Base-by-base conservation (phyloP, 257 asterid species). In the Paulownia fortunei region DNA sequence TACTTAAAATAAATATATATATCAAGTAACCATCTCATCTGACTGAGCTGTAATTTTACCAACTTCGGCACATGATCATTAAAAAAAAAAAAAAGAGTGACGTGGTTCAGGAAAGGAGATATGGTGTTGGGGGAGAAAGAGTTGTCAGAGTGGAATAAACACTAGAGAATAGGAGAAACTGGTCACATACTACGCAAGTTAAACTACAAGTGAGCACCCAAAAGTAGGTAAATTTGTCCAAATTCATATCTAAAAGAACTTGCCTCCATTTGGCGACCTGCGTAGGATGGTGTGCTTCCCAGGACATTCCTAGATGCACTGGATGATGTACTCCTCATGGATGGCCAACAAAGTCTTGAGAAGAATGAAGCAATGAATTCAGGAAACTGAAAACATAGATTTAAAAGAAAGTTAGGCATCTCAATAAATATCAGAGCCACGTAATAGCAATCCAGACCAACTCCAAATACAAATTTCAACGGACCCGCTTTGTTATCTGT, bases 341-440 rank as follows among this genome's bases (percentile, higher is more conserved):
- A 90, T 64, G 99, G 93, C 87, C 75, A 88, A 49, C 96, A 88
- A 65, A 95, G 85, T 63, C 94, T 90, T 51, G 94, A 84, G 82
- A 93, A 93, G 87, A 93, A 86, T 13, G 98, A 86, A 68, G 97
- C 88, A 46, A 95, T 77, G 80, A 72, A 82, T 67, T 89, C 97
- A 8, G 99, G 98, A 77, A 95, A 93, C 99, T 95, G 96, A n/a
- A 80, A 85, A 73, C 59, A 68, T 73, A 63, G 36, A 76, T 9
- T 64, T 12, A 58, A 10, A 69, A 62, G 66, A 59, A 77, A 80
- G 46, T 82, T 73, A 85, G 58, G 72, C 73, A 51, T 18, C 44
- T 13, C 58, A 51, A 47, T 32, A 23, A 4, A 30, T 32, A 26
- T 26, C 76, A 56, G 10, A 21, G 67, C 24, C 55, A 52, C 30